A percentile compares a stretch with the other conserved stretches of the same genome.
Conservation (phyloP, 78 protist species). For the Bigelowiella natans region DNA sequence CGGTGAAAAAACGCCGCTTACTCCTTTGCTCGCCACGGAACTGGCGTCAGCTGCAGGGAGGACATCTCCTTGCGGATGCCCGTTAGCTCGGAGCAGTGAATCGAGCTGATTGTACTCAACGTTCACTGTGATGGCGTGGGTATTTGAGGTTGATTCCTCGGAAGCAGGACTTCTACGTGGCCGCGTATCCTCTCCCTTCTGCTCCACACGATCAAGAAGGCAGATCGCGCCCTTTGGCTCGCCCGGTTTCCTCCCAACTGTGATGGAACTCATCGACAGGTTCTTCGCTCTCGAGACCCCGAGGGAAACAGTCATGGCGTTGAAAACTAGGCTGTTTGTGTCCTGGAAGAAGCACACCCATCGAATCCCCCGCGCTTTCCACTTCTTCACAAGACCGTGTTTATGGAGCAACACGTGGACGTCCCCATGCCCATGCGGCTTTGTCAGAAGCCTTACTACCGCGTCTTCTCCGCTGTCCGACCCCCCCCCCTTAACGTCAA, state of each 20-base stretch:
- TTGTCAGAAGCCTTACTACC: slow-evolving; percentile 12
- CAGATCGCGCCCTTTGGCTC: slow-evolving; percentile 21
- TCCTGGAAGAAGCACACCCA: slow-evolving; percentile 32
- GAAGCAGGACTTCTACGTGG: too few relatives aligned
- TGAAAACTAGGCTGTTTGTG: slow-evolving; percentile 29
- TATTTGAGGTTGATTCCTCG: too few relatives aligned
- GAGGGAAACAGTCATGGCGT: neutral
- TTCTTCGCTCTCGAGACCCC: neutral
- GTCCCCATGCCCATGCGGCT: slow-evolving; percentile 64
- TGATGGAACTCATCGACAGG: neutral
- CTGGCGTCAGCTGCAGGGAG: too few relatives aligned
- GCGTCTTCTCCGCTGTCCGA: neutral
- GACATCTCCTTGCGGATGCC: slow-evolving; percentile 17
- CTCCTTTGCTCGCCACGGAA: too few relatives aligned
- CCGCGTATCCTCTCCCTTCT: too few relatives aligned
- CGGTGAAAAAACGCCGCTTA: too few relatives aligned
- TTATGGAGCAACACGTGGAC: slow-evolving; percentile 36
- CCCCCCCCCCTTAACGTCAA: slow-evolving; percentile 2
- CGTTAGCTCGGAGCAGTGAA: slow-evolving; percentile 23
- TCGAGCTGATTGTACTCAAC: slow-evolving; percentile 59
- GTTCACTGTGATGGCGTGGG: slow-evolving; percentile 5
- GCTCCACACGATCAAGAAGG: too few relatives aligned
- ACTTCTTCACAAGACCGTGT: slow-evolving; percentile 13
- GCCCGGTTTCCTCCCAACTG: slow-evolving; percentile 23
- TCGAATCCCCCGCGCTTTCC: neutral